These are phyloP conservation scores for Gossypium aridum DNA, from an alignment of 441 rosid genomes.

Conservation along the genomic window DNA sequence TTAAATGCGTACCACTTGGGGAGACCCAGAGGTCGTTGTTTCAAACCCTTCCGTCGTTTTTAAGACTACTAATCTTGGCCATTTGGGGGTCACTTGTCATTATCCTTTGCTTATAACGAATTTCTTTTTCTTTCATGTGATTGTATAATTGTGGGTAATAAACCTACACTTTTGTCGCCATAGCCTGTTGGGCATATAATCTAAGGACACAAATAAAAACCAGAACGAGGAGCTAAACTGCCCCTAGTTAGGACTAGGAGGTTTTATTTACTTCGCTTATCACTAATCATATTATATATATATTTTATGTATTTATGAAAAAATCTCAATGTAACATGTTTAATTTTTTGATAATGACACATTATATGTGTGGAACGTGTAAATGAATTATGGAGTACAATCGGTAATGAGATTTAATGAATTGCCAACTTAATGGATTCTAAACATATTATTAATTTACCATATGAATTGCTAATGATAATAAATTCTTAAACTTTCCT, in stretches of 20 bases:
- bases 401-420: too few relatives aligned
- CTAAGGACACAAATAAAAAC: neutral
- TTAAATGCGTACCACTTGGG: neutral
- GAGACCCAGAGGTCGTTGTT: neutral
- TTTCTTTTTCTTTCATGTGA: neutral
- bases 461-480: too few relatives aligned
- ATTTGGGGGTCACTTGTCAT: neutral
- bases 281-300: too few relatives aligned
- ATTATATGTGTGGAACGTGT: too few relatives aligned
- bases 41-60: neutral
- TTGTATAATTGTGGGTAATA: neutral
- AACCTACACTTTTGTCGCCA: neutral
- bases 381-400: too few relatives aligned
- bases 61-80: neutral
- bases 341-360: too few relatives aligned
- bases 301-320: too few relatives aligned
- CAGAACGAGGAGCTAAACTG: neutral
- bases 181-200: neutral
- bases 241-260: neutral
- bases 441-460: too few relatives aligned
- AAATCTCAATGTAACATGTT: too few relatives aligned
- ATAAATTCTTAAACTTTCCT: too few relatives aligned
- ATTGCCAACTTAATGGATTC: too few relatives aligned
- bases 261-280: neutral
- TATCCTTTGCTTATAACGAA: neutral